phyloP scores from a whole-genome alignment of 495 filamentous ascomycete genomes.

The Lasiosphaeria hispida region DNA sequence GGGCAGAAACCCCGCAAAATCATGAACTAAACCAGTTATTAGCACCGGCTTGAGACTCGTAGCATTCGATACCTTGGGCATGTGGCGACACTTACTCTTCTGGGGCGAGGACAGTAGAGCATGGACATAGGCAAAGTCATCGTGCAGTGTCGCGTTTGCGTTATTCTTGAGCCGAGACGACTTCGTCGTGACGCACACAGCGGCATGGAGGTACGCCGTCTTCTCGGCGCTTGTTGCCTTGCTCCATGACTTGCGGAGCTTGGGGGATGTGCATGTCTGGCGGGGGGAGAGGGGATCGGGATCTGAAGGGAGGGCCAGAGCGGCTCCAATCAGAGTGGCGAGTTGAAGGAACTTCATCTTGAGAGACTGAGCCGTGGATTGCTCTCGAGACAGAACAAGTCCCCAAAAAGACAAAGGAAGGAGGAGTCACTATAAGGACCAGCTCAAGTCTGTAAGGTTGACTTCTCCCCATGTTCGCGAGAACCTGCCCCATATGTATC shows the following conservation, averaged over 20 bases:
- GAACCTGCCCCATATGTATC: neutral
- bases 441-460: neutral
- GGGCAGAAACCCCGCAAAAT: neutral
- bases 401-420: neutral
- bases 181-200: slow-evolving; percentile 8
- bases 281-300: neutral
- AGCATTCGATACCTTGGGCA: neutral
- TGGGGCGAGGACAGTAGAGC: neutral
- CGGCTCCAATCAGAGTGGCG: neutral
- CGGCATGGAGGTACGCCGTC: slow-evolving; percentile 6
- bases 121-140: neutral
- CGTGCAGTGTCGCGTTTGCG: neutral
- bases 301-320: slow-evolving; percentile 1
- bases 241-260: slow-evolving; percentile 9
- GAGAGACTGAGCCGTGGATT: neutral
- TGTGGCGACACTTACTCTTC: neutral
- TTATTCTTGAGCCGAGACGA: neutral
- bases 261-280: slow-evolving; percentile 4
- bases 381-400: no score
- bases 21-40: neutral
- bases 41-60: neutral
- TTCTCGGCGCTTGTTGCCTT: slow-evolving; percentile 1
- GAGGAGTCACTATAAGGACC: neutral
- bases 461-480: neutral
- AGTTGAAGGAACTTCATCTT: slow-evolving; percentile 6